Evolutionary conservation across 2,329 filamentous ascomycete species (phyloP), one percentile per base, ranked within the genome.

Genomic region (Diaporthe australafricana): DNA sequence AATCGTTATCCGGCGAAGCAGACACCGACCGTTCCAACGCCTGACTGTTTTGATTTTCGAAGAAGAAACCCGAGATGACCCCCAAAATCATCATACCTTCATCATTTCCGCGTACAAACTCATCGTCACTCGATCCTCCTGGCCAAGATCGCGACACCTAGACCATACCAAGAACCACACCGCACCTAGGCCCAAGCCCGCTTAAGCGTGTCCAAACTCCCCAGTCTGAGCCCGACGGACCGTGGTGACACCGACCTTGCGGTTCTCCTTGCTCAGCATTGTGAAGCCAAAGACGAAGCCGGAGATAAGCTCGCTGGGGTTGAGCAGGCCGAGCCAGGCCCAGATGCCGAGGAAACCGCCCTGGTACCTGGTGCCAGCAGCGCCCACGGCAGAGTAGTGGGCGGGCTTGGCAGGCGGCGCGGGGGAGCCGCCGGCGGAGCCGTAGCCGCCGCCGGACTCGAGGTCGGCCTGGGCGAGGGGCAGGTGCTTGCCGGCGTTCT

Each of bases 281-380:
- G 68, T 73, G 17, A 74, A 50, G 2, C 71, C 73, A 45, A 74
- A 73, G 8, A 38, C 14, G 12, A 74, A 62, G 2, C 71, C 73
- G 1, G 70, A 63, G 14, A 74, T 68, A 1, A 73, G 77, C 72
- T 77, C 75, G n/a, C 67, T 70, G n/a, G 75, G 75, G 68, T 75
- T 75, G 12, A 74, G 22, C 73, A 76, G 70, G 56, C 63, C 71
- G 16, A 74, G n/a, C 48, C 75, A 74, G 22, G 77, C 77, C 68
- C 73, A 69, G n/a, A 77, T 47, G 0, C 76, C 77, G 0, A 74
- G 71, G 1, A 71, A 47, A 1, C 77, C 77, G n/a, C 77, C 76
- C 35, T 77, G 74, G 65, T 78, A 78, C 3, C 70, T 71, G n/a
- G 69, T 73, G 0, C 74, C 73, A 1, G 63, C 73, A 52, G 73